These are phyloP conservation scores for Lignosus rhinocerotis DNA, from an alignment of 1,284 basidiomycete species.

Conservation along the genomic window DNA sequence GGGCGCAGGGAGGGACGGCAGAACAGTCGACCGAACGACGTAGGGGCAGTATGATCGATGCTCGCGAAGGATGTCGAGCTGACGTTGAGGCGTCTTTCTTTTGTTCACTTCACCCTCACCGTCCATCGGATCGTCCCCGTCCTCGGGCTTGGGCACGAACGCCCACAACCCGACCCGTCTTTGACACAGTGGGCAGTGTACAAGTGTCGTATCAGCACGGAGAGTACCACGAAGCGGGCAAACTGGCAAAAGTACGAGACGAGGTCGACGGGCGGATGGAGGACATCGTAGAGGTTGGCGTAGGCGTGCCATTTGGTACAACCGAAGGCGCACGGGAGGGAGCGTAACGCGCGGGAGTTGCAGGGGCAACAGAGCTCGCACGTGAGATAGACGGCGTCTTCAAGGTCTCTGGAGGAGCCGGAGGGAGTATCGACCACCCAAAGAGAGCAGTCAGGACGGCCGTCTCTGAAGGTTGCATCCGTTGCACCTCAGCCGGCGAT, in stretches of 20 bases:
- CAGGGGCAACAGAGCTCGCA: conserved; percentile 40
- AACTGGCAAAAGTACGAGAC: too few species aligned
- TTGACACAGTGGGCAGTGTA: conserved; percentile 71
- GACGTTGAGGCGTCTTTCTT: conserved; percentile 41
- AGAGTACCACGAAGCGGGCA: too few species aligned
- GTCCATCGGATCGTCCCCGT: conserved; percentile 13
- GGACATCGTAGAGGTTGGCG: conserved; percentile 19
- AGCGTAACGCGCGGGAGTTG: conserved; percentile 37
- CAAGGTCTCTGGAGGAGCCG: conserved; percentile 34
- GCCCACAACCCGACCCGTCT: conserved; percentile 77
- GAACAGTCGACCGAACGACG: conserved; percentile 64
- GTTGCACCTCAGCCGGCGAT: not conserved
- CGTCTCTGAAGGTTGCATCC: conserved; percentile 47
- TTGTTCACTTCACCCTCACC: conserved; percentile 3
- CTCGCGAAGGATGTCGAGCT: conserved; percentile 74
- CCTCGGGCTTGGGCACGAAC: conserved; percentile 41
- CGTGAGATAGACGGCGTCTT: conserved; percentile 42
- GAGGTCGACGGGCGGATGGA: conserved; percentile 9
- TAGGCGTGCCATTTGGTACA: conserved; percentile 26
- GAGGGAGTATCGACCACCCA: conserved; percentile 60
- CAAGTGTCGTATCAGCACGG: conserved; percentile 45
- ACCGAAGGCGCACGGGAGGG: conserved; percentile 49
- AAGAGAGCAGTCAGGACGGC: conserved; percentile 67
- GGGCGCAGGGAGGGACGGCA: conserved; percentile 56
- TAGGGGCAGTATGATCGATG: conserved; percentile 83